A percentile compares a stretch with the other conserved stretches of the same genome.
Conservation (phyloP, 306 rosid genomes). For the Fragaria iinumae region DNA sequence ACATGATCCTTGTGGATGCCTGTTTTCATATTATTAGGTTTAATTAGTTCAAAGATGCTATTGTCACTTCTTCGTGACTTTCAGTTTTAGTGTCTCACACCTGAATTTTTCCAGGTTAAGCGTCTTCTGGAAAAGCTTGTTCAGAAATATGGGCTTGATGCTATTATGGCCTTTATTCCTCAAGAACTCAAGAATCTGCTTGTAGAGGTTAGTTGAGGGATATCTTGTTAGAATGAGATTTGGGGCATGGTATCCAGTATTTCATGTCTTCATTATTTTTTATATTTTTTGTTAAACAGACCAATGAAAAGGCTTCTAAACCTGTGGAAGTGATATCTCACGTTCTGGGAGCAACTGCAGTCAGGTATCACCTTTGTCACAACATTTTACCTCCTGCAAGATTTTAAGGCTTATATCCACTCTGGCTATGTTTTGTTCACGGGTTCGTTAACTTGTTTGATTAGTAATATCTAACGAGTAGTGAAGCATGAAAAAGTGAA, state of each 20-base stretch:
- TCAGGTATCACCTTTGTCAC: not conserved
- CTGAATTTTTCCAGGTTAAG: not conserved
- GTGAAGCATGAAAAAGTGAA: not conserved
- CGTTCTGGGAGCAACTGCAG: not conserved
- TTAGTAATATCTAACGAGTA: not conserved
- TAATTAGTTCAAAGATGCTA: not conserved
- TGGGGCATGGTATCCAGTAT: too few relatives aligned
- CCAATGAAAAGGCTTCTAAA: not conserved
- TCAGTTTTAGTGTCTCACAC: not conserved
- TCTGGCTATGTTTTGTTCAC: not conserved
- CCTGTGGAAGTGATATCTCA: not conserved
- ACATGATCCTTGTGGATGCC: slow-evolving; percentile 36
- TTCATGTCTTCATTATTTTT: not conserved
- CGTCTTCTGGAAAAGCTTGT: not conserved
- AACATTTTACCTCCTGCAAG: not conserved
- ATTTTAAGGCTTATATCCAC: not conserved
- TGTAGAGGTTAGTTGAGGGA: not conserved
- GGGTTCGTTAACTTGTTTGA: not conserved
- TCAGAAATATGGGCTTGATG: not conserved
- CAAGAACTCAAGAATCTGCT: not conserved
- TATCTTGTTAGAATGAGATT: not conserved
- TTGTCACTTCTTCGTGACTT: not conserved
- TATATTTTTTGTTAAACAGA: not conserved
- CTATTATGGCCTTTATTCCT: not conserved
- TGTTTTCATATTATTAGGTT: not conserved